Evolutionary conservation across 1,139 yeast species (phyloP).

Genomic region (Nakaseomyces delphensis): DNA sequence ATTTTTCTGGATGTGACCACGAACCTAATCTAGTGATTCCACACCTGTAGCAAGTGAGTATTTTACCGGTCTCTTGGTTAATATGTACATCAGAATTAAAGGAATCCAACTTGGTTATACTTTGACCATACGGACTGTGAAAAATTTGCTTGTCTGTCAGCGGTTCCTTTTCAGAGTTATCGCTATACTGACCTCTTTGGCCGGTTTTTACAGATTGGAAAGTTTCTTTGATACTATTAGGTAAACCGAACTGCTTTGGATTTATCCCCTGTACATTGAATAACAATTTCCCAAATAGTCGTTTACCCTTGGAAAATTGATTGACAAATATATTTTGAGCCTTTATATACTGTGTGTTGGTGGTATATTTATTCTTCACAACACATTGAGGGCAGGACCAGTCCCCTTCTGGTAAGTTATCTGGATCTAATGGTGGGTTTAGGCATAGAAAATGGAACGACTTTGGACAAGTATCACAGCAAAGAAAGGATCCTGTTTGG

Average conservation of each 20-base stretch:
- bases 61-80: slow-evolving; percentile 50
- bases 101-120: slow-evolving; percentile 32
- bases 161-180: slow-evolving; percentile 45
- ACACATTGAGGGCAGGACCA: slow-evolving; percentile 83
- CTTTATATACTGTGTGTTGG: slow-evolving; percentile 17
- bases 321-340: slow-evolving; percentile 20
- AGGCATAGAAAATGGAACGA: slow-evolving; percentile 89
- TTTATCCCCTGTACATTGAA: slow-evolving; percentile 50
- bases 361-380: slow-evolving; percentile 31
- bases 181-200: slow-evolving; percentile 58
- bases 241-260: slow-evolving; percentile 68
- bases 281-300: slow-evolving; percentile 57
- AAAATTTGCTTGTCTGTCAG: slow-evolving; percentile 34
- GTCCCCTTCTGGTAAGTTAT: slow-evolving; percentile 71
- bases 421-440: slow-evolving; percentile 78
- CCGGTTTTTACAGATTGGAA: slow-evolving; percentile 68
- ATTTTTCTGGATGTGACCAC: slow-evolving; percentile 43
- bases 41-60: slow-evolving; percentile 69
- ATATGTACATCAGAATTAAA: slow-evolving; percentile 55
- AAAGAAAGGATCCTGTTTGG: slow-evolving; percentile 76
- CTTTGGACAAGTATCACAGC: slow-evolving; percentile 89
- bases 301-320: slow-evolving; percentile 18
- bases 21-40: slow-evolving; percentile 38
- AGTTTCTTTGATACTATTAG: slow-evolving; percentile 58
- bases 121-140: slow-evolving; percentile 38